Percentiles rank a stretch among this genome's conserved stretches.
Conservation (phyloP, 169 alveolate genomes). For the Amoebophrya sp. region DNA sequence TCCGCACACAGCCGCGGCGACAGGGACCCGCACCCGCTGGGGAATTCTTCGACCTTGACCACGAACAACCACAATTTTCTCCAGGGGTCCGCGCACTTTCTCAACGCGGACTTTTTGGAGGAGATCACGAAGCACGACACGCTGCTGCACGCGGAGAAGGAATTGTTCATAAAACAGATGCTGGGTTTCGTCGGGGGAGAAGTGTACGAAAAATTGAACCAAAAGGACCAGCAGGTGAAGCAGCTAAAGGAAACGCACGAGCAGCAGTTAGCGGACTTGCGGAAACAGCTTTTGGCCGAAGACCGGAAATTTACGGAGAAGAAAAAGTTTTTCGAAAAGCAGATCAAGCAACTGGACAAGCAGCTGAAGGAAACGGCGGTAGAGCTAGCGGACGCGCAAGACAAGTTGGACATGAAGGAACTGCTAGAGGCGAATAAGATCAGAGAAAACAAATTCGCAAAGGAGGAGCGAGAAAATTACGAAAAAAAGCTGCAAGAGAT, state of each 20-base stretch:
- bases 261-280: not conserved
- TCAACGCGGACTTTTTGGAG: not conserved
- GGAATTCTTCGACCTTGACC: no score
- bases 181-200: not conserved
- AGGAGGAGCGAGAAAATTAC: no score
- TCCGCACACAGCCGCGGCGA: no score
- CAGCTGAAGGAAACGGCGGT: not conserved
- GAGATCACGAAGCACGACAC: not conserved
- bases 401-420: not conserved
- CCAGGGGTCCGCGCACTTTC: no score
- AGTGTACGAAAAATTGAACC: not conserved
- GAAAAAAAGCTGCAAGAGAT: not conserved
- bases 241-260: not conserved
- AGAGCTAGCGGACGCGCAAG: not conserved
- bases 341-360: not conserved
- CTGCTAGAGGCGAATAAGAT: not conserved
- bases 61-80: no score
- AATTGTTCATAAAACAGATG: not conserved
- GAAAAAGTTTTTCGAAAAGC: not conserved
- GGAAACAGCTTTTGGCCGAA: not conserved
- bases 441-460: not conserved
- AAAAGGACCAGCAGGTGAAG: not conserved
- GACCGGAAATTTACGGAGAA: not conserved
- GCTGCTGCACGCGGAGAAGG: not conserved
- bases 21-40: no score